Evolutionary conservation across 331 rosid genomes (phyloP), one percentile per base, ranked within the genome.

Genomic region (Rhamnella rubrinervis): DNA sequence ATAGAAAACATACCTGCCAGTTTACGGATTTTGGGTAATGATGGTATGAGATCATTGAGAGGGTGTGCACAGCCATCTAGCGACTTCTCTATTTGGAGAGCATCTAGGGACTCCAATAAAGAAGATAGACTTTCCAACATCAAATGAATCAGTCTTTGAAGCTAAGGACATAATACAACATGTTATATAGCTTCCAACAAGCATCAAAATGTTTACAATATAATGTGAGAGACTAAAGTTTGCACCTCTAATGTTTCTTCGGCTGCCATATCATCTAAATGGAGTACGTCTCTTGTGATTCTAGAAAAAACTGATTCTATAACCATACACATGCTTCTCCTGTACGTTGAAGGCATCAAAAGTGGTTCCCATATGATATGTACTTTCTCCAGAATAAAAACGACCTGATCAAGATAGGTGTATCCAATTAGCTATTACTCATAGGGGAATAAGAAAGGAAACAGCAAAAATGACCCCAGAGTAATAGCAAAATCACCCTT

Each of bases 281-380:
- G 84, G 67, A 90, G 93, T 76, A 88, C 80, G 77, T 93, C 97
- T 77, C 78, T 85, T 2, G 86, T 57, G 51, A 91, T 87, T 81
- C 95, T 85, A 63, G 87, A 88, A 84, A 93, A 87, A 76, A 91
- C 91, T 7, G 95, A 85, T 73, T 93, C 97, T 23, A 93, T 79
- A 39, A 93, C 86, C 63, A 83, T 31, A 81, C 91, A 84, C 92
- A 91, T 87, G 84, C 92, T 81, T 81, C 81, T 87, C 82, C 81
- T 87, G 86, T 91, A 93, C 72, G 91, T 85, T 72, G 88, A 81
- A 78, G 92, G 92, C 71, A 87, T 75, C 77, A 93, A 80, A 67
- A 93, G 88, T 67, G 98, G 97, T 84, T 93, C 92, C 98, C 98
- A 93, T 82, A 93, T 84, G 69, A 93, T 82, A 78, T 78, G 98